Percentiles rank a stretch among this genome's conserved stretches.
These are phyloP conservation scores for Populus euphratica DNA, from an alignment of 345 rosid genomes.

Conservation along the genomic window DNA sequence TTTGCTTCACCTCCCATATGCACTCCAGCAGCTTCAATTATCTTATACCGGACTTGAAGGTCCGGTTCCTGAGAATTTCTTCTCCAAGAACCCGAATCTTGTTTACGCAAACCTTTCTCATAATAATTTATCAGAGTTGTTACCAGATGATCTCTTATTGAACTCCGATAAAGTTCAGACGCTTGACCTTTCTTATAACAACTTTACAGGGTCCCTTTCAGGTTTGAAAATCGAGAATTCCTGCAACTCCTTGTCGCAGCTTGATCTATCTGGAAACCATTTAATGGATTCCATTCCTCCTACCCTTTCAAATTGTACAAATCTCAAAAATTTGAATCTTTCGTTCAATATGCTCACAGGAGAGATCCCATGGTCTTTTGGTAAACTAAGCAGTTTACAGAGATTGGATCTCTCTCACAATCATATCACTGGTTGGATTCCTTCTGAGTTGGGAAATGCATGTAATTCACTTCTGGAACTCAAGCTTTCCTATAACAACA, in stretches of 20 bases:
- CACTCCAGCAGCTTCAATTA: slow-evolving; percentile 61
- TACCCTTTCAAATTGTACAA: slow-evolving; percentile 72
- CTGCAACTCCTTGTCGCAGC: slow-evolving; percentile 55
- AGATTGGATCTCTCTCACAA: slow-evolving; percentile 75
- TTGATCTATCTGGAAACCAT: slow-evolving; percentile 69
- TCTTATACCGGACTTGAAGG: slow-evolving; percentile 64
- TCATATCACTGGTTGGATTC: slow-evolving; percentile 76
- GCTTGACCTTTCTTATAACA: slow-evolving; percentile 79
- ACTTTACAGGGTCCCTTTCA: slow-evolving; percentile 79
- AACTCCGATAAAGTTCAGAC: slow-evolving; percentile 54
- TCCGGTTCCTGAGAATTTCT: slow-evolving; percentile 51
- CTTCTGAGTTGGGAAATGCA: slow-evolving; percentile 62
- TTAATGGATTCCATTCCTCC: slow-evolving; percentile 52
- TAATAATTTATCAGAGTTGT: slow-evolving; percentile 62
- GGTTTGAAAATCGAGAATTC: slow-evolving; percentile 50
- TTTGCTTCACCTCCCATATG: slow-evolving; percentile 67
- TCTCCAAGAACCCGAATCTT: slow-evolving; percentile 55
- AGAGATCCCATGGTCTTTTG: slow-evolving; percentile 59
- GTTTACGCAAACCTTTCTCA: slow-evolving; percentile 49
- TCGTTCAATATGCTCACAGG: slow-evolving; percentile 61
- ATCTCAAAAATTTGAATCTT: slow-evolving; percentile 57
- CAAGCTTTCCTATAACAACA: slow-evolving; percentile 64
- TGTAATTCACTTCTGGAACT: slow-evolving; percentile 63
- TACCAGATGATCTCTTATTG: slow-evolving; percentile 56
- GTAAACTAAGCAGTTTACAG: slow-evolving; percentile 52